A percentile compares a stretch with the other conserved stretches of the same genome.
Conservation (phyloP, 805 yeast genomes). For the Scheffersomyces amazonensis region DNA sequence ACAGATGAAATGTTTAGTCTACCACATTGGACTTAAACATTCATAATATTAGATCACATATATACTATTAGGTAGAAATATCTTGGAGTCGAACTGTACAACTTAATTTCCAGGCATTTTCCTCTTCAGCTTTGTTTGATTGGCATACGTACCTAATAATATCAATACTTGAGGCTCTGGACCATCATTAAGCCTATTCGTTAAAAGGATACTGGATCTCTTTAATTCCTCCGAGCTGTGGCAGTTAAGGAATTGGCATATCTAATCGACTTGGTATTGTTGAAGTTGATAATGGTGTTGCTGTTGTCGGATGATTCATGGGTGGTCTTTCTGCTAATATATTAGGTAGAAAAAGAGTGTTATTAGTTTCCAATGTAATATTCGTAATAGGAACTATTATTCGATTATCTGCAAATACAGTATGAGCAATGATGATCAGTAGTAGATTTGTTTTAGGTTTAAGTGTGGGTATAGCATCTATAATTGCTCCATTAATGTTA, state of each 20-base stretch:
- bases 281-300: conserved; percentile 32
- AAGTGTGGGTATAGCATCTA: conserved; percentile 94
- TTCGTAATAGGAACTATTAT: conserved; percentile 82
- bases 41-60: not conserved
- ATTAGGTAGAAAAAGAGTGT: conserved; percentile 80
- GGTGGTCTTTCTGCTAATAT: conserved; percentile 84
- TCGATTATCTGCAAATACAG: conserved; percentile 76
- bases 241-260: conserved; percentile 30
- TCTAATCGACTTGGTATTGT: conserved; percentile 42
- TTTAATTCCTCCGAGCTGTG: conserved; percentile 9
- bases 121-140: conserved; percentile 56
- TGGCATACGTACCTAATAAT: conserved; percentile 64
- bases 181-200: not conserved
- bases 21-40: too few relatives aligned
- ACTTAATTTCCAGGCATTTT: conserved; percentile 73
- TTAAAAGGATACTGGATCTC: conserved; percentile 16
- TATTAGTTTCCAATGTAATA: conserved; percentile 77
- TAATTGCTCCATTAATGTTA: conserved; percentile 91
- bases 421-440: conserved; percentile 89
- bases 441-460: conserved; percentile 94
- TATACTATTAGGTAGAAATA: not conserved
- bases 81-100: conserved; percentile 57
- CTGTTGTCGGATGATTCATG: conserved; percentile 69
- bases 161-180: conserved; percentile 49
- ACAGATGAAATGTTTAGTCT: too few relatives aligned